These are phyloP conservation scores for Neofusicoccum sp. DNA, from an alignment of 2,329 filamentous ascomycete genomes.

Conservation along the genomic window DNA sequence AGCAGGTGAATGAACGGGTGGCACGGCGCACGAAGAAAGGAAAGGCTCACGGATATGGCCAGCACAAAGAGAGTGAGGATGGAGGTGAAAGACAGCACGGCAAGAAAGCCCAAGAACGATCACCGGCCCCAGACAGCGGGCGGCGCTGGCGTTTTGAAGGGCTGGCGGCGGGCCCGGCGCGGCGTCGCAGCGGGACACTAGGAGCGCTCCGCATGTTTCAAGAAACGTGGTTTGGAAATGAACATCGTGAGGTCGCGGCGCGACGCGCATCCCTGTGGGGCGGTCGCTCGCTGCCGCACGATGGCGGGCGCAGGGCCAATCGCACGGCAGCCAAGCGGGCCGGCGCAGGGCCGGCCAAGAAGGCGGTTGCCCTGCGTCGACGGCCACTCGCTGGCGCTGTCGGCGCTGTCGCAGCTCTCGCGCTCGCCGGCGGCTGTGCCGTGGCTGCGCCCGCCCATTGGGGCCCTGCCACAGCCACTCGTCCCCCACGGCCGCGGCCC, in stretches of 20 bases:
- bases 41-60: conserved; percentile 7
- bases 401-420: not conserved
- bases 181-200: conserved; percentile 2
- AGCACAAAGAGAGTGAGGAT: conserved; percentile 16
- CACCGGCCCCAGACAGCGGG: not conserved
- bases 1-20: conserved; percentile 10
- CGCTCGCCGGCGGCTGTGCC: not conserved
- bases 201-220: conserved; percentile 18
- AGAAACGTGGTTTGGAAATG: conserved; percentile 12
- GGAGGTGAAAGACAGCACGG: conserved; percentile 4
- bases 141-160: conserved; percentile 13
- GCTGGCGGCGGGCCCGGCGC: not conserved
- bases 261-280: conserved; percentile 12
- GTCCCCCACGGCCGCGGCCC: not conserved
- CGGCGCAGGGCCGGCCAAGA: not conserved
- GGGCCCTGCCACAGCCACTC: not conserved
- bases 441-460: conserved; percentile 6
- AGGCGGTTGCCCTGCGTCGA: conserved; percentile 2
- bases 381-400: conserved; percentile 7
- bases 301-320: not conserved
- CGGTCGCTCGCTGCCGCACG: conserved; percentile 4
- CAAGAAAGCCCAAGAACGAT: conserved; percentile 9
- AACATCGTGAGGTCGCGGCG: conserved; percentile 13
- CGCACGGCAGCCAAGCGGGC: not conserved
- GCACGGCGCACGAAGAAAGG: not conserved